Evolutionary conservation across 345 rosid genomes (phyloP).

Genomic region (Hibiscus trionum): DNA sequence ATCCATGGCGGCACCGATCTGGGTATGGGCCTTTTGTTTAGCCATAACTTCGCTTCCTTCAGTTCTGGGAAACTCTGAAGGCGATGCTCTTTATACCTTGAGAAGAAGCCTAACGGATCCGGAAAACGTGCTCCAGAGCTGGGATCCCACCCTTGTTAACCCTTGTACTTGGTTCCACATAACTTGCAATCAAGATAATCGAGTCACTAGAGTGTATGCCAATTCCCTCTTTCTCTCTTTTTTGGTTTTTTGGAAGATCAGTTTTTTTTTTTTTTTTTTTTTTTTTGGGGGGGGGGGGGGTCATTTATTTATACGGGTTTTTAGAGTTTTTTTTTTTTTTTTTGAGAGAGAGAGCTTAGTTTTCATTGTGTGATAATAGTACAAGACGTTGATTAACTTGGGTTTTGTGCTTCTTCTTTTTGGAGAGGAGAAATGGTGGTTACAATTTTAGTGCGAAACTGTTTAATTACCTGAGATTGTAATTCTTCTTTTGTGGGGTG

Average conservation of each 20-base stretch:
- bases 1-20: conserved; percentile 41
- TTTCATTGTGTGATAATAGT: background rate
- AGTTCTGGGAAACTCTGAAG: conserved; percentile 70
- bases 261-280: background rate
- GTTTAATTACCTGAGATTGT: background rate
- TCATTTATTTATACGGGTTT: background rate
- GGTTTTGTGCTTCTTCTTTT: background rate
- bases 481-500: background rate
- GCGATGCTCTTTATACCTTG: conserved; percentile 75
- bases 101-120: conserved; percentile 72
- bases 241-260: too few species aligned
- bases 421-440: background rate
- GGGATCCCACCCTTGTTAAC: conserved; percentile 97
- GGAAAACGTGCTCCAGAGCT: conserved; percentile 85
- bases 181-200: conserved; percentile 83
- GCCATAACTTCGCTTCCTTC: conserved; percentile 21
- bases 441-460: background rate
- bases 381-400: background rate
- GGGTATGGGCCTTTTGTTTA: conserved; percentile 30
- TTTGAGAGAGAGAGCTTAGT: background rate
- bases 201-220: conserved; percentile 78
- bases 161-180: conserved; percentile 98
- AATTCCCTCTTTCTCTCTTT: background rate
- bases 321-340: background rate
- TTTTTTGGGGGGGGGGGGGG: too few species aligned